Evolutionary conservation across 2,329 filamentous ascomycete species (phyloP).

Genomic region (Raffaelea albimanens): DNA sequence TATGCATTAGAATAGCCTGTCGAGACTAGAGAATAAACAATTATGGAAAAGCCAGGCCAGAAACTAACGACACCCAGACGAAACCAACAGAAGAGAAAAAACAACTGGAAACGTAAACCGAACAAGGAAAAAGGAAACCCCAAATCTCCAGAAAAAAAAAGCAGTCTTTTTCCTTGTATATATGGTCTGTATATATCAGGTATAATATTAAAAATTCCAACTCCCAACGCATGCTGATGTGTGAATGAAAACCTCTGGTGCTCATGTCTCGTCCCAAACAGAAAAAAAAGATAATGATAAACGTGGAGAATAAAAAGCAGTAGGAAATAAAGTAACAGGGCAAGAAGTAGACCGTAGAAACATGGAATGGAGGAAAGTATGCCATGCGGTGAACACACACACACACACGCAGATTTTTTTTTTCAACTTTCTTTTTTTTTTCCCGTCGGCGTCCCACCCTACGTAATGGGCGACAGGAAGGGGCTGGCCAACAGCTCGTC

Average conservation of each 20-base stretch:
- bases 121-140: slow-evolving; percentile 31
- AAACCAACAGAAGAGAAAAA: not conserved
- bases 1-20: not conserved
- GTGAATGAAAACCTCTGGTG: not conserved
- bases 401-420: too few relatives aligned
- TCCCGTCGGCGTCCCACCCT: not conserved
- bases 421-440: too few relatives aligned
- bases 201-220: slow-evolving; percentile 6
- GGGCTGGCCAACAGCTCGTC: slow-evolving; percentile 79
- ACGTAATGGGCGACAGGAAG: slow-evolving; percentile 66
- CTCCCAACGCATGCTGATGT: slow-evolving; percentile 8
- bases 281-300: slow-evolving; percentile 1
- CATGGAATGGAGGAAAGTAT: not conserved
- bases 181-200: slow-evolving; percentile 3
- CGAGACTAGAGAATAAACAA: not conserved
- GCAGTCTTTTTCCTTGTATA: slow-evolving; percentile 2
- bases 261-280: not conserved
- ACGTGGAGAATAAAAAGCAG: not conserved
- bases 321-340: not conserved
- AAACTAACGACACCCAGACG: not conserved
- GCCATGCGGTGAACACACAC: not conserved
- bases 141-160: too few relatives aligned
- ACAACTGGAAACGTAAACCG: too few relatives aligned
- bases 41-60: not conserved
- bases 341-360: not conserved